These are phyloP conservation scores for Brassica rapa DNA, from an alignment of 345 rosid genomes.

Conservation along the genomic window DNA sequence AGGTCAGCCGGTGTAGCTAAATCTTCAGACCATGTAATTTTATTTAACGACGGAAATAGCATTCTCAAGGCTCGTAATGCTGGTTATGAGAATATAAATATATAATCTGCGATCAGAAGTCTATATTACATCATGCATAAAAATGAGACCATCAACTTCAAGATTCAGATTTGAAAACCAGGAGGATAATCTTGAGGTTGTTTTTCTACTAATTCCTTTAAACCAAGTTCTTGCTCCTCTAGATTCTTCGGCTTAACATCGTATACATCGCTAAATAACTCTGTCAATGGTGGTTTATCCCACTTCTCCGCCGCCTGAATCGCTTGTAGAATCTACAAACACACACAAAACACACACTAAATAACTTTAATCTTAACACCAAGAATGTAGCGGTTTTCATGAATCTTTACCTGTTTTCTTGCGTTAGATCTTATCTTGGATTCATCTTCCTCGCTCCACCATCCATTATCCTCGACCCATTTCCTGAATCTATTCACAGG, in stretches of 20 bases:
- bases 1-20: neutral
- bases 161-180: conserved; percentile 50
- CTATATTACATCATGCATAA: neutral
- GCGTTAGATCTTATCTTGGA: conserved; percentile 49
- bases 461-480: conserved; percentile 67
- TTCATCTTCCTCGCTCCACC: conserved; percentile 76
- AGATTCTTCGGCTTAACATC: conserved; percentile 60
- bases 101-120: neutral
- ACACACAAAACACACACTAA: neutral
- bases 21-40: neutral
- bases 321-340: conserved; percentile 57
- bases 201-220: conserved; percentile 49
- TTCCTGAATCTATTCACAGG: conserved; percentile 67
- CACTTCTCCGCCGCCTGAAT: conserved; percentile 67
- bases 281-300: conserved; percentile 57
- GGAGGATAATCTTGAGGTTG: conserved; percentile 57
- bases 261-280: conserved; percentile 66
- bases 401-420: conserved; percentile 54
- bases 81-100: conserved; percentile 1
- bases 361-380: neutral
- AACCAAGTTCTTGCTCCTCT: conserved; percentile 59
- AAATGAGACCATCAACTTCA: neutral
- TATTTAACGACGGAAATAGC: neutral
- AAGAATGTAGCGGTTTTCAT: neutral
- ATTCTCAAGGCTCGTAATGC: neutral